Evolutionary conservation across 2,329 filamentous ascomycete genomes (phyloP), one percentile per base, ranked within the genome.

Genomic region (Penicillium fuscoglaucum): DNA sequence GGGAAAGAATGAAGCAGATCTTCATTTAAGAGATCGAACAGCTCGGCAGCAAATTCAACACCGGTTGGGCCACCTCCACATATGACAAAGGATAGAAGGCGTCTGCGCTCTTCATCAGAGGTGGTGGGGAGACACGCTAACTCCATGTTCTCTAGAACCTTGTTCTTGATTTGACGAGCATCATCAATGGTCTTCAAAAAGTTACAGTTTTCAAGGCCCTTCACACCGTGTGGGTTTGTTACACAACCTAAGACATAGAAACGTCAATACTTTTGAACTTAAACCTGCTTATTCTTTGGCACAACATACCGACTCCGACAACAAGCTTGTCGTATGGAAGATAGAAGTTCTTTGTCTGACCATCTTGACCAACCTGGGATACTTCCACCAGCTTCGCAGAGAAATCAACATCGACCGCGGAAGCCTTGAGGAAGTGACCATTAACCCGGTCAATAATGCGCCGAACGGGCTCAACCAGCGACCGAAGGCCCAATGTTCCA

Each of bases 281-380:
- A 13, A 26, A 17, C 6, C 15, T 21, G 29, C 37, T 35, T 33
- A 26, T 35, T 48, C 13, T 19, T 9, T 13, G 43, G 44, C 28
- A 50, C 19, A 48, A 72, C 79, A 57, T 74, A 82, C 82, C 93
- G 58, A 98, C 93, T 28, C 88, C 93, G 68, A 99, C 83, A 29
- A 99, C 89, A 47, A 99, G 83, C 79, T 99, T 99, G 74, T 99
- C 96, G 72, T 99, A 99, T 0, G 95, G 95, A 1, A 99, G 83
- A 72, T 99, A 99, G 78, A 98, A 99, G 41, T 86, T 82, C 56
- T 86, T 82, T 68, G 89, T 86, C n/a, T 90, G 80, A 5, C 95
- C 95, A 59, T 82, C 76, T 4, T 84, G 76, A 65, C 92, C 89
- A 3, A 82, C 72, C 65, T 96, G 90, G 0, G 89, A 87, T 1